A percentile compares a stretch with the other conserved stretches of the same genome.
Conservation (phyloP, 768 basidiomycete genomes). For the Lactarius sp. region DNA sequence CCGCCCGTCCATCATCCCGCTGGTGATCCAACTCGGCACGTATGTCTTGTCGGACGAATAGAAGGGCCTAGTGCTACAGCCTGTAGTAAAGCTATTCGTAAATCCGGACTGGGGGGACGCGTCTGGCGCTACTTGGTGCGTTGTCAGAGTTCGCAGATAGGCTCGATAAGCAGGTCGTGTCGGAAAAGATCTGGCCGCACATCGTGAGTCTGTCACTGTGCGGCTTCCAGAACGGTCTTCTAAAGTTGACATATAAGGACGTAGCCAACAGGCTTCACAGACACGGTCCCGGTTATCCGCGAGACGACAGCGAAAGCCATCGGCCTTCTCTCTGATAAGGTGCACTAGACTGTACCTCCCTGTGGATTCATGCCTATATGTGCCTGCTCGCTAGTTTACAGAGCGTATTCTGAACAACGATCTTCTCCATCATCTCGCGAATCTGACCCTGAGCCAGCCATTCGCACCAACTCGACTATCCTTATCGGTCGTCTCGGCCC, state of each 20-base stretch:
- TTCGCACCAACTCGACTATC: constrained; percentile 96
- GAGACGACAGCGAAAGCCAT: constrained; percentile 93
- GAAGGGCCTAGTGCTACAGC: constrained; percentile 57
- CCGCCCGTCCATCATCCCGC: constrained; percentile 76
- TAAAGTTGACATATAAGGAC: background rate
- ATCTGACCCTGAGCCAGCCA: constrained; percentile 87
- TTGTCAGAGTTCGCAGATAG: constrained; percentile 80
- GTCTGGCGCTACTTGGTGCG: constrained; percentile 91
- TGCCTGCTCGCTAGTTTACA: constrained; percentile 49
- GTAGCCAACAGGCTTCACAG: constrained; percentile 93
- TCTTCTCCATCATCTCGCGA: constrained; percentile 86
- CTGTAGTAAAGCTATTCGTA: constrained; percentile 78
- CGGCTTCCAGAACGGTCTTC: background rate
- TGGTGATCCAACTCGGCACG: constrained; percentile 77
- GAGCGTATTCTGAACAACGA: constrained; percentile 97
- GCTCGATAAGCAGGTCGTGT: constrained; percentile 78
- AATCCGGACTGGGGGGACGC: constrained; percentile 86
- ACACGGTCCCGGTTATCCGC: constrained; percentile 89
- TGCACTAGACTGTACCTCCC: constrained; percentile 31
- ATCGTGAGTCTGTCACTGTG: constrained; percentile 48
- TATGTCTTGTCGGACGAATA: constrained; percentile 71
- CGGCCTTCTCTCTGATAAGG: constrained; percentile 79
- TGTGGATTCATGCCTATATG: constrained; percentile 4
- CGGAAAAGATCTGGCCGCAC: constrained; percentile 90
- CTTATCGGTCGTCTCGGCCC: constrained; percentile 89